Conservation (phyloP, 2,329 filamentous ascomycete genomes). For the Aspergillus sp. region DNA sequence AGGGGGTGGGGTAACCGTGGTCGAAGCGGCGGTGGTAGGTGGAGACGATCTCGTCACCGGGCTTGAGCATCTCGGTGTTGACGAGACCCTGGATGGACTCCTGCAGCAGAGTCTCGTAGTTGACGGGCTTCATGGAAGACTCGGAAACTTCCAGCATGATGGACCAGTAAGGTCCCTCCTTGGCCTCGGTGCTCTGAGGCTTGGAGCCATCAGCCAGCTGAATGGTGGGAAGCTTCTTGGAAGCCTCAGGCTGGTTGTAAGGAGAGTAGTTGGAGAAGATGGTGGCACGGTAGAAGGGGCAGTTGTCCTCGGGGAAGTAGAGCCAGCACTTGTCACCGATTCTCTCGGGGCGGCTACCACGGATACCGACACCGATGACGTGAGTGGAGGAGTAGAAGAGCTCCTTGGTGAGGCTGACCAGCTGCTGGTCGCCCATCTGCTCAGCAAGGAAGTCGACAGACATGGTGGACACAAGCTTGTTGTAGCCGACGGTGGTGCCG, state of each 20-base stretch:
- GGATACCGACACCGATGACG: constrained; percentile 93
- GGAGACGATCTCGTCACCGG: constrained; percentile 91
- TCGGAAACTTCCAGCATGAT: constrained; percentile 99
- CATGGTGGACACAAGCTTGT: constrained; percentile 95
- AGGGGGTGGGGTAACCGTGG: constrained; percentile 95
- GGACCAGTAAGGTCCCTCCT: constrained; percentile 97
- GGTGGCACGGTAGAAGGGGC: constrained; percentile 98
- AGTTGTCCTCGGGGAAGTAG: constrained; percentile 99
- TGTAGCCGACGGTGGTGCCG: constrained; percentile 85
- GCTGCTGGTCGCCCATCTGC: constrained; percentile 82
- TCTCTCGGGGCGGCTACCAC: constrained; percentile 84
- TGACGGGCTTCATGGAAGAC: constrained; percentile 90
- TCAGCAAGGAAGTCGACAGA: constrained; percentile 85
- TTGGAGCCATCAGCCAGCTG: constrained; percentile 84
- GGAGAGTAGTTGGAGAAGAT: constrained; percentile 99
- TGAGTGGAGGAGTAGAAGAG: constrained; percentile 97
- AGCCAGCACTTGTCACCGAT: constrained; percentile 99
- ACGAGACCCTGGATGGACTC: constrained; percentile 95
- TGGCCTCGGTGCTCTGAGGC: constrained; percentile 67
- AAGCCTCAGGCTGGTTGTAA: constrained; percentile 86
- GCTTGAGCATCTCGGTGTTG: constrained; percentile 95
- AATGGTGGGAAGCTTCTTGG: constrained; percentile 80
- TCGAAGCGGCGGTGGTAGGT: constrained; percentile 98
- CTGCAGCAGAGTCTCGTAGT: constrained; percentile 77
- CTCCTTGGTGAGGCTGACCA: constrained; percentile 79